Evolutionary conservation across 169 alveolate genomes (phyloP), one percentile per base, ranked within the genome.

Genomic region (Plasmodium yoelii): DNA sequence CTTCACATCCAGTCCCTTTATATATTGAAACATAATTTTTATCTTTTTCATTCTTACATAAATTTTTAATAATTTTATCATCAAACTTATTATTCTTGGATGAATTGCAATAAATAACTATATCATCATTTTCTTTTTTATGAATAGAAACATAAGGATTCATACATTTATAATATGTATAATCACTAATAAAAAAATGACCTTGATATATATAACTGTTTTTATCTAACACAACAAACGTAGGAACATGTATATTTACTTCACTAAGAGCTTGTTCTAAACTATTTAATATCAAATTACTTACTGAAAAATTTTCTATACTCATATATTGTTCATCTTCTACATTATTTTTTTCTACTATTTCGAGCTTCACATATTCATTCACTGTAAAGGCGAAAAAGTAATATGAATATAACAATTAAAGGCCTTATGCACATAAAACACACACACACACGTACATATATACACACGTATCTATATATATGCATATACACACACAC

Each of bases 1-100:
- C 90, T 47, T 80, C 90, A n/a, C 65, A 80, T 24, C 90, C 90
- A 9, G 65, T 18, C 15, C 90, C 90, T 39, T 67, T 80, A 63
- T 34, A 80, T 8, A 80, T 6, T 0, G 90, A 53, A 26, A 65
- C 15, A 60, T 80, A 80, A 49, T 80, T 80, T n/a, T 61, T 47
- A 18, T 18, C 42, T 9, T 67, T 51, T 28, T 9, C 72, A 10
- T 19, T 22, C 18, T 0, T 60, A 22, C 42, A 9, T n/a, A 59
- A 2, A 0, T 15, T 18, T 9, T 0, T 12, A 10, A 24, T 0
- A 1, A 6, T 15, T 12, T 13, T 13, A 44, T 47, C 51, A 19
- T 19, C 8, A 13, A 24, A 4, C 1, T 24, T 57, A 18, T 5
- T 34, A 15, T 12, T 12, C 15, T 13, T 51, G 18, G 53, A n/a